These are phyloP conservation scores for Cercospora zeae-maydis DNA, from an alignment of 2,329 filamentous ascomycete species.

Conservation along the genomic window DNA sequence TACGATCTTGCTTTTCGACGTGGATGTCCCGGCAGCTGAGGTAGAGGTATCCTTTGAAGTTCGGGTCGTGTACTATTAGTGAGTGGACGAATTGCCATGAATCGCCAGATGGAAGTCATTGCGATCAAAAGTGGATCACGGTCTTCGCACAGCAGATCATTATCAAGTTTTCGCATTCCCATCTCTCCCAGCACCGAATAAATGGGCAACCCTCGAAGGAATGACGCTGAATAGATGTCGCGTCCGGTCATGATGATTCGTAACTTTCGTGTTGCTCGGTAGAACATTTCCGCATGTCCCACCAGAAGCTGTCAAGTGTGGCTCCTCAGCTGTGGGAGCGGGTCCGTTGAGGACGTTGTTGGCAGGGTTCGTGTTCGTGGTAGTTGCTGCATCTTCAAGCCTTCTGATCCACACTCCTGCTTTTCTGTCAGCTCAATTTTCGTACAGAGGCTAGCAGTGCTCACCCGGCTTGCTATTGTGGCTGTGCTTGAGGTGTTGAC, in stretches of 20 bases:
- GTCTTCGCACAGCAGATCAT: too few species aligned
- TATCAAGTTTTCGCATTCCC: background rate
- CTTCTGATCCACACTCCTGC: background rate
- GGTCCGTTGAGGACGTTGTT: background rate
- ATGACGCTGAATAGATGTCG: background rate
- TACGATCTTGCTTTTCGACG: too few species aligned
- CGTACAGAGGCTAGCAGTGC: background rate
- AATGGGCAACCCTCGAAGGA: background rate
- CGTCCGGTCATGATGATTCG: background rate
- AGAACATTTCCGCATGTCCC: background rate
- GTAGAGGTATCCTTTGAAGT: too few species aligned
- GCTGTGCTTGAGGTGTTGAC: background rate
- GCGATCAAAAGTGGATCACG: too few species aligned
- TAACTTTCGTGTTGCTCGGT: background rate
- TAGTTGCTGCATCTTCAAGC: background rate
- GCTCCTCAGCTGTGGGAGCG: background rate
- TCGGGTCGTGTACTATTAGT: too few species aligned
- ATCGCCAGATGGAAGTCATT: too few species aligned
- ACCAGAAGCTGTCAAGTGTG: background rate
- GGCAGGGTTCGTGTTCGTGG: background rate
- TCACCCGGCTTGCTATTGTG: background rate
- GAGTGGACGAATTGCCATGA: too few species aligned
- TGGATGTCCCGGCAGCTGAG: too few species aligned
- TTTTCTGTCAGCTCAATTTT: background rate
- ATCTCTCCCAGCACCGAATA: background rate